Conservation (phyloP, 208 protist species). For the Crithidia fasciculata region DNA sequence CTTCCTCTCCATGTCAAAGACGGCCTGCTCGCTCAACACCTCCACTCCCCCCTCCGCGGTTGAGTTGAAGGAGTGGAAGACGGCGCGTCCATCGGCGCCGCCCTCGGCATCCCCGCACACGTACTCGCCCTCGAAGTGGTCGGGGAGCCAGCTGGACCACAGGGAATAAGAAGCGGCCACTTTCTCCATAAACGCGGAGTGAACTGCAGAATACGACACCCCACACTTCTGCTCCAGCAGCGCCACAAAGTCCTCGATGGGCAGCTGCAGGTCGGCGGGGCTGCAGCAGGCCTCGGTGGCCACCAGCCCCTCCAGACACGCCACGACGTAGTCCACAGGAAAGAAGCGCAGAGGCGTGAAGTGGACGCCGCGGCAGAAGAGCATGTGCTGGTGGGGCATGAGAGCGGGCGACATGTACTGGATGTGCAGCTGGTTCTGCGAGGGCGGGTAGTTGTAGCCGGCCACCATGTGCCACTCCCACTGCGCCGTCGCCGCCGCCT, state of each 20-base stretch:
- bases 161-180: slow-evolving; percentile 35
- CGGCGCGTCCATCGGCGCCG: slow-evolving; percentile 10
- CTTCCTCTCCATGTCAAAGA: slow-evolving; percentile 58
- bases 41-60: slow-evolving; percentile 14
- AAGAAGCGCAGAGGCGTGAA: slow-evolving; percentile 78
- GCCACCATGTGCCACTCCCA: slow-evolving; percentile 31
- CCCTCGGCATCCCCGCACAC: background rate
- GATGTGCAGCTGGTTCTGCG: slow-evolving; percentile 83
- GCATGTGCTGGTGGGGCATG: slow-evolving; percentile 73
- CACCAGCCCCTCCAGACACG: slow-evolving; percentile 31
- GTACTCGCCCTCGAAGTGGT: slow-evolving; percentile 50
- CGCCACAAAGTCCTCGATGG: slow-evolving; percentile 41
- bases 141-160: slow-evolving; percentile 43
- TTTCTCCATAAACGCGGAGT: slow-evolving; percentile 36
- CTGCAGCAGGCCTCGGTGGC: slow-evolving; percentile 1
- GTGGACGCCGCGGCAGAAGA: slow-evolving; percentile 69
- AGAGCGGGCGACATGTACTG: slow-evolving; percentile 76
- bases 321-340: slow-evolving; percentile 55
- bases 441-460: slow-evolving; percentile 83
- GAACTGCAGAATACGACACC: slow-evolving; percentile 52
- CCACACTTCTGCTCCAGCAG: slow-evolving; percentile 32
- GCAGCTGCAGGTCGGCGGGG: slow-evolving; percentile 25
- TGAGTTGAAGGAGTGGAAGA: slow-evolving; percentile 24
- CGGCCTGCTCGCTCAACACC: slow-evolving; percentile 25
- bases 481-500: background rate